phyloP scores from a whole-genome alignment of 2,329 filamentous ascomycete species.

The Fusarium sp. region DNA sequence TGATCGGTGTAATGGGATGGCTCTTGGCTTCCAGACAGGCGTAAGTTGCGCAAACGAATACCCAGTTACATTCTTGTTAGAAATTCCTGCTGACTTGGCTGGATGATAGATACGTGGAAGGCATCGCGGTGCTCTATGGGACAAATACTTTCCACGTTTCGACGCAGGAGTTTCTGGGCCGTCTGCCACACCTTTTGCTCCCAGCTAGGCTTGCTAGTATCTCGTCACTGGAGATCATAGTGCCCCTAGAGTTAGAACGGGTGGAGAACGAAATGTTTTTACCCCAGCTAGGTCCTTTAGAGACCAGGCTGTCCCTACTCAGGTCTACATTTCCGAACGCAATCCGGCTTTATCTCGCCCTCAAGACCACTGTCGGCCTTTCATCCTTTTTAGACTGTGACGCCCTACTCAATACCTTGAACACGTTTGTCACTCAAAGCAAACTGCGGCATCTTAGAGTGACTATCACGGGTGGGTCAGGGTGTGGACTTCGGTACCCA shows the following conservation, averaged over 20 bases:
- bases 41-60: background rate
- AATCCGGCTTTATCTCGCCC: background rate
- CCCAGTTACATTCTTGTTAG: background rate
- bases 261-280: accelerated
- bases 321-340: background rate
- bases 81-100: background rate
- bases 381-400: background rate
- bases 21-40: background rate
- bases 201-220: background rate
- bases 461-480: background rate
- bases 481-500: background rate
- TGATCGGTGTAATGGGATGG: slow-evolving; percentile 3
- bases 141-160: slow-evolving; percentile 4
- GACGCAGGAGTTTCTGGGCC: background rate
- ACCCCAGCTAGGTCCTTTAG: background rate
- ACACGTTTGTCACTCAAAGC: background rate
- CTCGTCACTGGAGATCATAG: background rate
- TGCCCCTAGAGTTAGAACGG: background rate
- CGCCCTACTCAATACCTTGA: background rate
- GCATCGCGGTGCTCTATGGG: background rate
- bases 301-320: background rate
- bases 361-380: background rate
- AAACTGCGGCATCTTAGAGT: background rate
- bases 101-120: background rate
- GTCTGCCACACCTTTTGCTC: background rate